A percentile compares a stretch with the other conserved stretches of the same genome.
Evolutionary conservation across 164 flowering plant genomes (phyloP).

Genomic region (Amborella trichopoda): DNA sequence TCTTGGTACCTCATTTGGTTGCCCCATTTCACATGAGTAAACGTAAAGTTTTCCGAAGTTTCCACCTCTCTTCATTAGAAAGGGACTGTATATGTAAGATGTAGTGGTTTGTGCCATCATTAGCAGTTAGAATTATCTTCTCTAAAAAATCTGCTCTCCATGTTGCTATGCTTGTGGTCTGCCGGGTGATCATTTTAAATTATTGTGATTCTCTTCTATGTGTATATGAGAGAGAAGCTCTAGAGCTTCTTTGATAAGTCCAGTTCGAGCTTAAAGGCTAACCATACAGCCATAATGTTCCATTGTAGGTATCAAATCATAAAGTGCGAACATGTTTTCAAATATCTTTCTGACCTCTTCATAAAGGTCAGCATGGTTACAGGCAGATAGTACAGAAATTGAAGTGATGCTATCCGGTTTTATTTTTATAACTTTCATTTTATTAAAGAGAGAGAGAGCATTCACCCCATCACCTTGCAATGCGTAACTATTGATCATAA

Average conservation of each 20-base stretch:
- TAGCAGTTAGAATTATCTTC: too few species aligned
- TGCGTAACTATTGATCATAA: slow-evolving; percentile 48
- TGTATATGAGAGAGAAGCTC: slow-evolving; percentile 22
- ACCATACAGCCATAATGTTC: slow-evolving; percentile 58
- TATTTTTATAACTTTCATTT: slow-evolving; percentile 20
- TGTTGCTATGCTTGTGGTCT: too few species aligned
- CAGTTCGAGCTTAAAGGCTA: slow-evolving; percentile 38
- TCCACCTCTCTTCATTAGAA: too few species aligned
- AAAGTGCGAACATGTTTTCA: slow-evolving; percentile 19
- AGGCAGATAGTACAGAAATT: slow-evolving; percentile 42
- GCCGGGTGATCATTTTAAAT: too few species aligned
- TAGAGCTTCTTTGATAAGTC: slow-evolving; percentile 33
- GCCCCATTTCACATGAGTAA: slow-evolving; percentile 70
- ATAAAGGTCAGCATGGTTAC: slow-evolving; percentile 43
- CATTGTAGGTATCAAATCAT: slow-evolving; percentile 27
- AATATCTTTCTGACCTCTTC: slow-evolving; percentile 42
- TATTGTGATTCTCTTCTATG: too few species aligned
- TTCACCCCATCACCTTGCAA: slow-evolving; percentile 38
- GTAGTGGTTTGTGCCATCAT: too few species aligned
- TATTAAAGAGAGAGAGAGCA: slow-evolving; percentile 31
- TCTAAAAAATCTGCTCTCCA: too few species aligned
- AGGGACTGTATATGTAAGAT: too few species aligned
- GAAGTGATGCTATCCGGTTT: slow-evolving; percentile 49
- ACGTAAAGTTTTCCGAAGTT: slow-evolving; percentile 59
- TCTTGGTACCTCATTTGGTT: slow-evolving; percentile 55